phyloP scores from a whole-genome alignment of 768 basidiomycete genomes.

The Kwoniella dejecticola region DNA sequence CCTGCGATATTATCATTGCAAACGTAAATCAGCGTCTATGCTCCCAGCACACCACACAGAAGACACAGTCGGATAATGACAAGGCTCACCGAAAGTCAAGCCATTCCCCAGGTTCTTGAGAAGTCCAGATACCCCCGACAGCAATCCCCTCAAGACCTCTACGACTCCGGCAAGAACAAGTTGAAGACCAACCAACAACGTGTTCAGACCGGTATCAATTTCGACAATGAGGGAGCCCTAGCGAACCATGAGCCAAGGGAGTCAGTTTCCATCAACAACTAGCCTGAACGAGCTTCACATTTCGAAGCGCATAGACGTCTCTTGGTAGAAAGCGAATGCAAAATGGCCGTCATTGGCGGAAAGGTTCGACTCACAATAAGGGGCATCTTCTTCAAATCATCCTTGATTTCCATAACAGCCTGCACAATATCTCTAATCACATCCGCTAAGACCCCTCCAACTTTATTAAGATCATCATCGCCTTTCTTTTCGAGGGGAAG shows the following conservation, averaged over 20 bases:
- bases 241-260: too few relatives aligned
- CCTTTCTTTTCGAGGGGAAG: conserved; percentile 4
- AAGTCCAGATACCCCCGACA: conserved; percentile 18
- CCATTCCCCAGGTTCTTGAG: conserved; percentile 25
- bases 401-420: conserved; percentile 19
- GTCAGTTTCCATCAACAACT: too few relatives aligned
- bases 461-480: conserved; percentile 16
- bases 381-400: conserved; percentile 24
- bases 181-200: conserved; percentile 27
- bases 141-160: conserved; percentile 16
- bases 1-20: neutral
- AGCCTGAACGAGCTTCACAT: too few relatives aligned
- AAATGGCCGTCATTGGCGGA: neutral
- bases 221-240: conserved; percentile 28
- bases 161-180: conserved; percentile 25
- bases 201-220: conserved; percentile 24
- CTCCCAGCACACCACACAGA: too few relatives aligned
- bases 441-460: conserved; percentile 19
- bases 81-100: conserved; percentile 22
- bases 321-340: neutral
- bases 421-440: conserved; percentile 22
- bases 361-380: conserved; percentile 12
- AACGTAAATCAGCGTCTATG: too few relatives aligned
- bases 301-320: neutral
- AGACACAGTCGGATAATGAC: too few relatives aligned